A percentile compares a stretch with the other conserved stretches of the same genome.
Conservation (phyloP, 805 yeast species). For the Metschnikowia continentalis region DNA sequence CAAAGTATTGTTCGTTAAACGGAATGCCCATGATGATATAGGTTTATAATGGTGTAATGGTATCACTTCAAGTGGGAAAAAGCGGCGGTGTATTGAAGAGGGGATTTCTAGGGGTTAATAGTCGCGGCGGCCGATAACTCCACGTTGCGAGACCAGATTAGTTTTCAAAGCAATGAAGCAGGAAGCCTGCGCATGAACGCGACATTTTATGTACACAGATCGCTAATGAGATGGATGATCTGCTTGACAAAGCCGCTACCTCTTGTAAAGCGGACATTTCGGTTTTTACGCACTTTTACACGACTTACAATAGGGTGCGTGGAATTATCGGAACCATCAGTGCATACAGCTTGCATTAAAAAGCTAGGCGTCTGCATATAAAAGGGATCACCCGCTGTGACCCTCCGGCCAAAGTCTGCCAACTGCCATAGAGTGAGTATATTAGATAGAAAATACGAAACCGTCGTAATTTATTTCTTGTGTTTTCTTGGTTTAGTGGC, state of each 20-base stretch:
- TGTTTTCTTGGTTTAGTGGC: not conserved
- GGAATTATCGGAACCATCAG: slow-evolving; percentile 3
- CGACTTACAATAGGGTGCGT: not conserved
- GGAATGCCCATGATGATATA: slow-evolving; percentile 24
- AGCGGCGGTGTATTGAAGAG: not conserved
- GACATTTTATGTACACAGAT: not conserved
- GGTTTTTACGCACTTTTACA: not conserved
- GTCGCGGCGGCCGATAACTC: not conserved
- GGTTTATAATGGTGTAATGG: not conserved
- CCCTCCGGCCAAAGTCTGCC: not conserved
- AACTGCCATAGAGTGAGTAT: no score
- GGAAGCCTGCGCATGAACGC: not conserved
- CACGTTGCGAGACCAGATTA: not conserved
- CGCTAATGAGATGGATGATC: not conserved
- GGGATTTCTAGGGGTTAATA: not conserved
- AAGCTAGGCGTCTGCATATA: slow-evolving; percentile 3
- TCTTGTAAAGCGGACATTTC: slow-evolving; percentile 1
- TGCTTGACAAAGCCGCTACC: not conserved
- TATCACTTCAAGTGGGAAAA: not conserved
- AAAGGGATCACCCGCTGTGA: not conserved
- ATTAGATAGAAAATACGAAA: no score
- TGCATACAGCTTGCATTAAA: not conserved
- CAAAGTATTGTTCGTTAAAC: slow-evolving; percentile 33
- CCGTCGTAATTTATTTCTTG: not conserved
- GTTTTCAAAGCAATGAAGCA: not conserved